A percentile compares a stretch with the other conserved stretches of the same genome.
These are phyloP conservation scores for Caryopteris hybrid DNA, from an alignment of 305 asterid species.

Conservation along the genomic window DNA sequence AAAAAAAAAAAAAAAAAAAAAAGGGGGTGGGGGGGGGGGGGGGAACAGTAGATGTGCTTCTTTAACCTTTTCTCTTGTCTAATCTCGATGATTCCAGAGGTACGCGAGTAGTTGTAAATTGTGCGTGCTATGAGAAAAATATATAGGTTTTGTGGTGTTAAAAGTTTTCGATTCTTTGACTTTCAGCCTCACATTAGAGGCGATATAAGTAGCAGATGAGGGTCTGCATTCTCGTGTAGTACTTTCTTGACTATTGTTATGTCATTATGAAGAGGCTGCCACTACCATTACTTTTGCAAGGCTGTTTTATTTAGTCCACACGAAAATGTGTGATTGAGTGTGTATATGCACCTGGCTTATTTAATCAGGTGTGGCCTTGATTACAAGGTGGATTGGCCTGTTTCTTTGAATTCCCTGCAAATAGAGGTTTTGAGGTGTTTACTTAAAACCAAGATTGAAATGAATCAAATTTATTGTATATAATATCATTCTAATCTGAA, in stretches of 20 bases:
- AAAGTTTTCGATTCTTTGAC: conserved; percentile 27
- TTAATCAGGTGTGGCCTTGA: too few species aligned
- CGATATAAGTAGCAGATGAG: conserved; percentile 17
- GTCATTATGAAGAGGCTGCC: background rate
- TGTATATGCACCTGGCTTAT: background rate
- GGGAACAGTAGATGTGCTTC: conserved; percentile 7
- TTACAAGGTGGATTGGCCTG: too few species aligned
- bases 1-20: too few species aligned
- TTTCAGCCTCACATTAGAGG: conserved; percentile 13
- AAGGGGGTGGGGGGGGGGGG: too few species aligned
- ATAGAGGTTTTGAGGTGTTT: too few species aligned
- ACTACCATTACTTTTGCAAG: too few species aligned
- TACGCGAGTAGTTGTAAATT: conserved; percentile 32
- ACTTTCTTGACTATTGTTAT: background rate
- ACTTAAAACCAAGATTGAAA: too few species aligned
- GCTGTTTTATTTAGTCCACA: background rate
- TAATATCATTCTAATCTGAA: too few species aligned
- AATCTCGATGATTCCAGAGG: background rate
- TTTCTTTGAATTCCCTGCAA: too few species aligned
- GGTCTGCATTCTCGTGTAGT: background rate
- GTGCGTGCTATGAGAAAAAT: conserved; percentile 18
- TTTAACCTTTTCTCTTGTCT: background rate
- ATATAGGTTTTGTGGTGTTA: conserved; percentile 4
- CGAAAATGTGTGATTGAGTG: background rate
- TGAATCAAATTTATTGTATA: too few species aligned